These are phyloP conservation scores for Magnusiomyces ingens DNA, from an alignment of 1,139 yeast species.

Conservation along the genomic window DNA sequence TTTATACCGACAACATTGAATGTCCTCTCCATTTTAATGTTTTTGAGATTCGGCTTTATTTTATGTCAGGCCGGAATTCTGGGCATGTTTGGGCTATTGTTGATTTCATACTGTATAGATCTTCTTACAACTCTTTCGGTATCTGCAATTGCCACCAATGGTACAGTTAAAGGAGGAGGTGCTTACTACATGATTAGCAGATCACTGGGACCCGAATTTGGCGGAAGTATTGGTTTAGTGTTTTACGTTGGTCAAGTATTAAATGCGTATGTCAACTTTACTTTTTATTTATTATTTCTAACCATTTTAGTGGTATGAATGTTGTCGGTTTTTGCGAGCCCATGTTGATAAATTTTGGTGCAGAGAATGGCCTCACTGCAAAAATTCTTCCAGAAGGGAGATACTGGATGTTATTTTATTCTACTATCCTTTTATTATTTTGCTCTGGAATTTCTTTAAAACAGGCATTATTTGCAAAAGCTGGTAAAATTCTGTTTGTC, in stretches of 20 bases:
- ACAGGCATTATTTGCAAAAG: slow-evolving; percentile 75
- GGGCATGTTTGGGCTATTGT: slow-evolving; percentile 44
- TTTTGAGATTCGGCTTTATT: slow-evolving; percentile 69
- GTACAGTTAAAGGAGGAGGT: slow-evolving; percentile 79
- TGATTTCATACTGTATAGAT: slow-evolving; percentile 57
- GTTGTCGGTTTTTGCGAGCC: slow-evolving; percentile 80
- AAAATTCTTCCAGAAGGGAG: slow-evolving; percentile 51
- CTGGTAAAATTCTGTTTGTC: slow-evolving; percentile 70
- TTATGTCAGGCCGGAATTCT: slow-evolving; percentile 71
- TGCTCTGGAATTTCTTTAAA: slow-evolving; percentile 77
- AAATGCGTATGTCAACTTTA: slow-evolving; percentile 42
- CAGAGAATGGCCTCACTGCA: slow-evolving; percentile 48
- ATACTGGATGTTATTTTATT: slow-evolving; percentile 52
- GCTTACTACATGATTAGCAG: slow-evolving; percentile 78
- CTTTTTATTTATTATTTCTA: not conserved
- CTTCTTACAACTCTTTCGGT: slow-evolving; percentile 64
- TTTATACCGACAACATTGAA: slow-evolving; percentile 71
- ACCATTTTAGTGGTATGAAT: slow-evolving; percentile 44
- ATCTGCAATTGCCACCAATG: slow-evolving; percentile 77
- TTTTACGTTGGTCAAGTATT: slow-evolving; percentile 73
- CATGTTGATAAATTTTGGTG: slow-evolving; percentile 56
- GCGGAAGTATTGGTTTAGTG: slow-evolving; percentile 76
- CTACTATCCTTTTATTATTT: slow-evolving; percentile 55
- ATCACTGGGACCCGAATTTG: slow-evolving; percentile 75
- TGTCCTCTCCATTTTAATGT: slow-evolving; percentile 72